These are phyloP conservation scores for Aspergillus avenaceus DNA, from an alignment of 495 filamentous ascomycete species.

Conservation along the genomic window DNA sequence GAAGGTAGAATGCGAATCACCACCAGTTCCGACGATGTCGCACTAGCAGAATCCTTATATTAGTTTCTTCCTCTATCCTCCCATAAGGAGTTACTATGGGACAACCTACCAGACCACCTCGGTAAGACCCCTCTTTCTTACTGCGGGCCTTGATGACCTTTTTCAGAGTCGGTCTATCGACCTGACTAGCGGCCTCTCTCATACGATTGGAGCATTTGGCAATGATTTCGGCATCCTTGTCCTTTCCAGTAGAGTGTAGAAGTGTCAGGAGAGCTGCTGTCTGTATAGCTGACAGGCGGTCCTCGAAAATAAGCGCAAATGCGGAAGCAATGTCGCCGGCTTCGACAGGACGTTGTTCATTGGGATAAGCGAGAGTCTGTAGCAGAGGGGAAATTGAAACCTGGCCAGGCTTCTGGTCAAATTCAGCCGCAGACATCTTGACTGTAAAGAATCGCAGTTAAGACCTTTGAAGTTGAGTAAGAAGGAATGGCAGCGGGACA, in stretches of 20 bases:
- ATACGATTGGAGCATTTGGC: conserved; percentile 67
- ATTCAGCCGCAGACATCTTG: conserved; percentile 18
- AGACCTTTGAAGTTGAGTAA: not conserved
- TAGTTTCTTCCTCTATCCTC: not conserved
- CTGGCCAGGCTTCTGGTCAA: conserved; percentile 27
- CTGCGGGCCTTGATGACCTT: conserved; percentile 53
- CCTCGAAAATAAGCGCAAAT: conserved; percentile 82
- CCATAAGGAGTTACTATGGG: not conserved
- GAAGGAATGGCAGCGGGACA: not conserved
- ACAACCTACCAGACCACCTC: conserved; percentile 58
- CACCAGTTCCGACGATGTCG: conserved; percentile 97
- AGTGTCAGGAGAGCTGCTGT: conserved; percentile 80
- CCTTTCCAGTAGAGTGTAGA: conserved; percentile 80
- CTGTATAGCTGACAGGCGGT: conserved; percentile 77
- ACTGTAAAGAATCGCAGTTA: not conserved
- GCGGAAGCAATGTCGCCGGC: conserved; percentile 82
- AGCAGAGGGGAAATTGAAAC: conserved; percentile 80
- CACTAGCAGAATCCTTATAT: conserved; percentile 48
- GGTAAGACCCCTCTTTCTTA: conserved; percentile 64
- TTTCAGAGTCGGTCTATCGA: conserved; percentile 56
- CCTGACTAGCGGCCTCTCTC: conserved; percentile 62
- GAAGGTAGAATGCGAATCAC: conserved; percentile 94
- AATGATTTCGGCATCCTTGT: conserved; percentile 75
- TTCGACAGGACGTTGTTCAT: conserved; percentile 51
- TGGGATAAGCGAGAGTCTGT: conserved; percentile 68